phyloP scores from a whole-genome alignment of 202 grass and related monocot species.

The Schoenoplectus tabernaemontani region DNA sequence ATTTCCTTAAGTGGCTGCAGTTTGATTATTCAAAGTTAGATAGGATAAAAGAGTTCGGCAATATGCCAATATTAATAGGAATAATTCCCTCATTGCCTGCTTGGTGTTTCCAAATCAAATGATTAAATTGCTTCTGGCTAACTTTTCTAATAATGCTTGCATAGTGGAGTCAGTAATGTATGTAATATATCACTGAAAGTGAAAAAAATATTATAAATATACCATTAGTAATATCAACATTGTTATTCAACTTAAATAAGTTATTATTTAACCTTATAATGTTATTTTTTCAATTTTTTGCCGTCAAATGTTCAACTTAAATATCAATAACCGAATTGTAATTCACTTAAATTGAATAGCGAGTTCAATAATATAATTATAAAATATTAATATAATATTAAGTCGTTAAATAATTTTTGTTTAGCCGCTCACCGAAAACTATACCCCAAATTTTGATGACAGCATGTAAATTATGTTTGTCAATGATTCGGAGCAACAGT shows the following conservation, averaged over 20 bases:
- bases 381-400: too few species aligned
- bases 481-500: not conserved
- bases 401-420: too few species aligned
- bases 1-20: not conserved
- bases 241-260: not conserved
- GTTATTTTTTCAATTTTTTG: too few species aligned
- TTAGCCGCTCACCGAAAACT: too few species aligned
- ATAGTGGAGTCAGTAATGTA: not conserved
- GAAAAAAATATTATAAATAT: not conserved
- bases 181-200: not conserved
- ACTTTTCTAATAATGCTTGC: not conserved
- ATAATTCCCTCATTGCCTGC: not conserved
- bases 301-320: too few species aligned
- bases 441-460: too few species aligned
- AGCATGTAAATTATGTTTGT: not conserved
- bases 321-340: not conserved
- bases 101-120: not conserved
- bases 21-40: not conserved
- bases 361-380: too few species aligned
- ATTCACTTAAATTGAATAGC: not conserved
- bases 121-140: not conserved
- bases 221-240: not conserved
- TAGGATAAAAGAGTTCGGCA: slow-evolving; percentile 14
- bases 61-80: not conserved
- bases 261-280: not conserved